Evolutionary conservation across 73 alveolate genomes (phyloP).

Genomic region (Paramecium tetraurelia): DNA sequence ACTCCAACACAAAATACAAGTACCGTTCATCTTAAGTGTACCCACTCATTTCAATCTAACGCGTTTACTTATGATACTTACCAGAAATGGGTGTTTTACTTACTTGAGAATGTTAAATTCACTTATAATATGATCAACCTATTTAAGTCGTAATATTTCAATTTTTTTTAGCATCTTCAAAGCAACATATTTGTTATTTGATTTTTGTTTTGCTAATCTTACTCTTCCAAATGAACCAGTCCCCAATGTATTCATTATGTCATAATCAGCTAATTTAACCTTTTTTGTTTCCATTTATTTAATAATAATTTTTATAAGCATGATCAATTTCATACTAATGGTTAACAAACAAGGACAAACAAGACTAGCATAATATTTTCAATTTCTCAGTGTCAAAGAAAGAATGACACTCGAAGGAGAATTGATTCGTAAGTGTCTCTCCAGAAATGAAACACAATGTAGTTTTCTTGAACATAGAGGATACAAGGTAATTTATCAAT

Average conservation of each 20-base stretch:
- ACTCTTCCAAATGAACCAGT: conserved; percentile 47
- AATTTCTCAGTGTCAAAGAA: conserved; percentile 91
- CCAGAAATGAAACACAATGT: conserved; percentile 91
- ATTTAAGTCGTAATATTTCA: conserved; percentile 83
- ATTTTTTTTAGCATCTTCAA: conserved; percentile 89
- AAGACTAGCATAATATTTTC: conserved; percentile 84
- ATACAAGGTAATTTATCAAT: conserved; percentile 75
- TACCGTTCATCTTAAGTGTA: conserved; percentile 84
- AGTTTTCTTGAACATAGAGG: conserved; percentile 97
- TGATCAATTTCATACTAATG: conserved; percentile 96
- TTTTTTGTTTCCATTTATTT: conserved; percentile 32
- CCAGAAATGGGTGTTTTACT: conserved; percentile 43
- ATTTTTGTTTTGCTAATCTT: not conserved
- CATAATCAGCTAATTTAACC: conserved; percentile 48
- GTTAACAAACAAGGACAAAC: conserved; percentile 99
- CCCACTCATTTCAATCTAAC: conserved; percentile 72
- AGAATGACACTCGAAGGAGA: conserved; percentile 96
- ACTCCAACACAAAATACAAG: conserved; percentile 89
- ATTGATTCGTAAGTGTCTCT: conserved; percentile 92
- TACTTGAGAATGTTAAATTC: conserved; percentile 34
- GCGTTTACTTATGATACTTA: not conserved
- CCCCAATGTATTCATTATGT: conserved; percentile 49
- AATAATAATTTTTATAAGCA: conserved; percentile 52
- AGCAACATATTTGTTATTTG: conserved; percentile 65
- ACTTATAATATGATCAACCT: conserved; percentile 54